These are phyloP conservation scores for Kazachstania sp. DNA, from an alignment of 1,139 yeast genomes.

Conservation along the genomic window DNA sequence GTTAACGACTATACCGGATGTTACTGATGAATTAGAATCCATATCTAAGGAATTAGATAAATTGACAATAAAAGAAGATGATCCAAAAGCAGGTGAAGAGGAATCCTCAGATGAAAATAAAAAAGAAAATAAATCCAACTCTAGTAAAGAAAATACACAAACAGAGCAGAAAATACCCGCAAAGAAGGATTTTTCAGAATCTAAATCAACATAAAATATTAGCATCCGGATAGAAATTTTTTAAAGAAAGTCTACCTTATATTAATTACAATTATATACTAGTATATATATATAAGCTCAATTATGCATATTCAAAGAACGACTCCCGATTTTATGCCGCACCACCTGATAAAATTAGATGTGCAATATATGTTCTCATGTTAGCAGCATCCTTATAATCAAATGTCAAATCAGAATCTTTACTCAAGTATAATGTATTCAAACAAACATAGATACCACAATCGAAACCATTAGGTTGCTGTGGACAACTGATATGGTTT, in stretches of 20 bases:
- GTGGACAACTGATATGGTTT: slow-evolving; percentile 52
- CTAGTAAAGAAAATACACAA: no score
- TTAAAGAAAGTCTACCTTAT: no score
- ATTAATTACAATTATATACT: no score
- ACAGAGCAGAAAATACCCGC: no score
- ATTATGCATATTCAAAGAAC: background rate
- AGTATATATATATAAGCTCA: background rate
- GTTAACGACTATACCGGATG: slow-evolving; percentile 11
- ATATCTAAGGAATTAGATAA: slow-evolving; percentile 9
- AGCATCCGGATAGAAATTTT: no score
- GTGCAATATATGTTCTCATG: slow-evolving; percentile 61
- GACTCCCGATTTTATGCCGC: background rate
- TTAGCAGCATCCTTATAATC: slow-evolving; percentile 61
- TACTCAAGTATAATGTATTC: slow-evolving; percentile 55
- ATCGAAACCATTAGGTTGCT: slow-evolving; percentile 83
- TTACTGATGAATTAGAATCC: slow-evolving; percentile 15
- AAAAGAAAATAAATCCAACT: no score
- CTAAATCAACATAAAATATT: no score
- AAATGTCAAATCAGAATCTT: slow-evolving; percentile 42
- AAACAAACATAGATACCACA: slow-evolving; percentile 94
- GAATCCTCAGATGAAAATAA: no score
- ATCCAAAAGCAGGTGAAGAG: background rate
- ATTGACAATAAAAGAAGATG: background rate
- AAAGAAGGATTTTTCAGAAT: no score
- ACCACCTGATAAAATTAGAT: slow-evolving; percentile 17